These are phyloP conservation scores for Sorghum bicolor DNA, from an alignment of 176 grass and related monocot genomes.

Conservation along the genomic window Sorghum_bicolor_NCBIv3 NC_012875.2:48785001-48785500, in stretches of 20 bases:
- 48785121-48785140: not conserved
- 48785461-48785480: not conserved
- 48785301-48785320: no score
- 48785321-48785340: no score
- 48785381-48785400: no score
- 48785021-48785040: not conserved
- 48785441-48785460: not conserved
- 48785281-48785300: no score
- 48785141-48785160: not conserved
- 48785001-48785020: not conserved
- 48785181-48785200: not conserved
- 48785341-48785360: no score
- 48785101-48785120: not conserved
- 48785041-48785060: no score
- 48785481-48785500: not conserved
- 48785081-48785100: not conserved
- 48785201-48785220: not conserved
- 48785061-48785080: not conserved
- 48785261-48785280: no score
- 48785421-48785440: not conserved
- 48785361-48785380: no score
- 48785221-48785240: not conserved
- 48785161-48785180: not conserved
- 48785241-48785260: not conserved
- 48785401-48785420: not conserved